Base-by-base conservation (phyloP, 2,329 filamentous ascomycete species). In the Leptographium wingfieldii region DNA sequence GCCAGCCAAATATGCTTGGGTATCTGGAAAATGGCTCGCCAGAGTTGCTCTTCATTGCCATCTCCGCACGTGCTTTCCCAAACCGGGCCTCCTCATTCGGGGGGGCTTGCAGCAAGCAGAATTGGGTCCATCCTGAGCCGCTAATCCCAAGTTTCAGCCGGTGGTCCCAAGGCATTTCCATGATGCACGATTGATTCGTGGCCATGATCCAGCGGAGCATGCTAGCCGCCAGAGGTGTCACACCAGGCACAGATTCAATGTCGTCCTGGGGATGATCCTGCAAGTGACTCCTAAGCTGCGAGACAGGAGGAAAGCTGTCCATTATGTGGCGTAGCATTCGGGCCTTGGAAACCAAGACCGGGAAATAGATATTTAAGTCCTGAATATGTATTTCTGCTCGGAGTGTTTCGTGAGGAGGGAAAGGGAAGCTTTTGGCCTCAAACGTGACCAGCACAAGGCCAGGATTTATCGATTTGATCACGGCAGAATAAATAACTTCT, bases 151-250 rank as follows among this genome's bases (percentile, higher is more conserved):
- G 16, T 11, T 12, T 19, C 5, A 27, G 6, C 56, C 56, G 27
- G n/a, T 27, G 11, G 19, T 27, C 14, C 12, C 11, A 7, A 52
- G 86, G 83, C 19, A 94, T 85, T 65, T 92, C 85, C 54, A 92
- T 78, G 62, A 96, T 94, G 66, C 86, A 92, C 0, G 92, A 92
- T 54, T 90, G 80, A 67, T 96, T 96, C 0, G 91, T 95, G 0
- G 91, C 88, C 61, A 96, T 82, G 62, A 96, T 88, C 92, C 92
- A 96, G 57, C 88, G 81, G 25, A 96, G 73, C 0, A 95, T 71
- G 25, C 83, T 81, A 3, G 89, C 72, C 0, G 85, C 81, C 7
- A 87, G 80, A 2, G 82, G 80, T 0, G 85, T 81, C 11, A 96
- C 56, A 77, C 22, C 78, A 73, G 27, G 81, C 75, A 64, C 74